A percentile compares a stretch with the other conserved stretches of the same genome.
phyloP scores from a whole-genome alignment of 129 eudicot genomes.

The Tagetes erecta region DNA sequence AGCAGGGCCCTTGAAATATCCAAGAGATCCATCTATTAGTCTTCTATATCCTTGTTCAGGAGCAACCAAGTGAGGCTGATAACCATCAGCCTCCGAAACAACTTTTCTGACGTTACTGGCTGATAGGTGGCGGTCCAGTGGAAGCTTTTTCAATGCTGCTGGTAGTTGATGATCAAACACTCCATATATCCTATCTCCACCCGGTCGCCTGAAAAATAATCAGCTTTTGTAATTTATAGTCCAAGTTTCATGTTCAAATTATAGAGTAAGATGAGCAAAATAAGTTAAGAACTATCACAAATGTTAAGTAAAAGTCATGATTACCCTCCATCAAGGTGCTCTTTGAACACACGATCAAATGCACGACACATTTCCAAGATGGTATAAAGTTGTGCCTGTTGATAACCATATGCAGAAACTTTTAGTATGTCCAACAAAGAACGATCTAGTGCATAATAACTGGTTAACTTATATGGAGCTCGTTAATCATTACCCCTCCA shows the following conservation, averaged over 20 bases:
- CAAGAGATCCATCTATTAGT: slow-evolving; percentile 97
- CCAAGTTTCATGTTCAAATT: slow-evolving; percentile 9
- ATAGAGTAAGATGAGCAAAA: slow-evolving; percentile 1
- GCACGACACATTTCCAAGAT: slow-evolving; percentile 98
- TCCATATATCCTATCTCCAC: slow-evolving; percentile 91
- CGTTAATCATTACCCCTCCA: slow-evolving; percentile 75
- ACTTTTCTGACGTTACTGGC: slow-evolving; percentile 78
- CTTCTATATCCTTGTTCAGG: slow-evolving; percentile 99
- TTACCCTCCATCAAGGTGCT: slow-evolving; percentile 99
- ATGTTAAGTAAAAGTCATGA: slow-evolving; percentile 24
- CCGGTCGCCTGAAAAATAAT: slow-evolving; percentile 74
- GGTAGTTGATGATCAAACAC: slow-evolving; percentile 98
- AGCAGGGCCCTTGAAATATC: slow-evolving; percentile 97
- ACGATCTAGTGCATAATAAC: slow-evolving; percentile 2
- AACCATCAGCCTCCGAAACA: slow-evolving; percentile 98
- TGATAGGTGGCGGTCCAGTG: slow-evolving; percentile 96
- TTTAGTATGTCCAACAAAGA: neutral
- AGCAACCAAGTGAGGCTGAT: slow-evolving; percentile 96
- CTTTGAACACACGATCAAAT: slow-evolving; percentile 89
- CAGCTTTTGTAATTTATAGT: neutral
- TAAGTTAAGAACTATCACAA: slow-evolving; percentile 8
- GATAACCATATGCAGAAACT: slow-evolving; percentile 1
- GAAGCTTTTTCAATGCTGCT: slow-evolving; percentile 96
- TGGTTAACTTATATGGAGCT: slow-evolving; percentile 1
- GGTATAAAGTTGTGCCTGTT: slow-evolving; percentile 89